Conservation (phyloP, 164 flowering plant genomes). For the Platanus orientalis region DNA sequence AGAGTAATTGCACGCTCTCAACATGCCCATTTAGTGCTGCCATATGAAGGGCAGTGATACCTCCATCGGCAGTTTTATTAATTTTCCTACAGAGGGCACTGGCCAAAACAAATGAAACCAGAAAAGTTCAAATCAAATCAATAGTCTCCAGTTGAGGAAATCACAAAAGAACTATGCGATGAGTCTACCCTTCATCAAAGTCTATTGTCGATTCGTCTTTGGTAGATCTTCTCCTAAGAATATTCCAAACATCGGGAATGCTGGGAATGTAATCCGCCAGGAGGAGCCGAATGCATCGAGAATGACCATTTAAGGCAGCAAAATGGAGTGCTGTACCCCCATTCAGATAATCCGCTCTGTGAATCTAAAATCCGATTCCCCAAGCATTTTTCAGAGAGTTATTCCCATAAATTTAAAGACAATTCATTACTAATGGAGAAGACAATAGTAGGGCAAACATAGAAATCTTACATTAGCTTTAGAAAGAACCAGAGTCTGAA, state of each 20-base stretch:
- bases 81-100: conserved; percentile 59
- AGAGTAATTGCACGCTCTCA: conserved; percentile 64
- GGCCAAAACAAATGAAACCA: conserved; percentile 13
- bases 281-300: conserved; percentile 81
- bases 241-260: conserved; percentile 41
- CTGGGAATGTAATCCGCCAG: conserved; percentile 87
- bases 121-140: conserved; percentile 3
- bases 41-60: conserved; percentile 95
- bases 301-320: conserved; percentile 89
- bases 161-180: neutral
- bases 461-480: conserved; percentile 69
- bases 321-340: conserved; percentile 95
- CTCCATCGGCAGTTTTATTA: conserved; percentile 85
- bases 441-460: neutral
- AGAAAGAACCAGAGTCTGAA: conserved; percentile 68
- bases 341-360: conserved; percentile 82
- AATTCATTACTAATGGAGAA: neutral
- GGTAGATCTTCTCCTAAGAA: conserved; percentile 29
- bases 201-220: conserved; percentile 31
- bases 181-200: conserved; percentile 54
- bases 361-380: conserved; percentile 47
- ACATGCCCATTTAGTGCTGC: conserved; percentile 91
- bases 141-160: neutral
- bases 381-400: conserved; percentile 9
- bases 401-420: neutral